Evolutionary conservation across 176 grass and related monocot genomes (phyloP), one percentile per base, ranked within the genome.

Genomic region (Triticum dicoccoides): DNA sequence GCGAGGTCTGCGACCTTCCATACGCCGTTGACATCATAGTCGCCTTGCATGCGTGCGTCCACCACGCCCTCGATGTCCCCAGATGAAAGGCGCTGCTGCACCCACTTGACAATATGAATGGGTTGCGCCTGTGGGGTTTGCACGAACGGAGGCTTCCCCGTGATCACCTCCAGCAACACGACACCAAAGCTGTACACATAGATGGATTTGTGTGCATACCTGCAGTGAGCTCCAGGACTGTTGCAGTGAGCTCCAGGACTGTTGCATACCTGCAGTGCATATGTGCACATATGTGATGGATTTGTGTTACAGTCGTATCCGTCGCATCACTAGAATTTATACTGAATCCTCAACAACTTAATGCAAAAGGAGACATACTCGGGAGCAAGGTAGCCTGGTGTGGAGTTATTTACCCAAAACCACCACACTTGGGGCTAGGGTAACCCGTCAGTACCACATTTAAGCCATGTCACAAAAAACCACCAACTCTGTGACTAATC

Each of bases 151-250:
- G 87, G 78, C 59, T 67, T 79, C 75, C 88, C 90, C 0, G 88
- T 90, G 76, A 88, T 34, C 5, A 90, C 8, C 88, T 95, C 84
- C 33, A 95, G 34, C 30, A 92, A 67, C 29, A 95, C 86, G 0
- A 95, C 86, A 3, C 88, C 93, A 4, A 95, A 95, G 63, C 93
- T 90, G 34, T 95, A 92, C 25, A 90, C 93, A 1, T 95, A n/a
- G n/a, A n/a, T n/a, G n/a, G n/a, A n/a, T n/a, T n/a, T n/a, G n/a
- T n/a, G n/a, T n/a, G n/a, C n/a, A n/a, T n/a, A n/a, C n/a, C n/a
- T 32, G 45, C 77, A 0, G 87, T 92, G 15, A 70, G 73, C 61
- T 77, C 82, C 2, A 44, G 42, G 42, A 44, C 42, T 27, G 80
- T 51, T 0, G 80, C 77, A 0, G 87, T 92, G 15, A 70, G 73